phyloP scores from a whole-genome alignment of 176 grass and related monocot species.

The Chloris gayana region DNA sequence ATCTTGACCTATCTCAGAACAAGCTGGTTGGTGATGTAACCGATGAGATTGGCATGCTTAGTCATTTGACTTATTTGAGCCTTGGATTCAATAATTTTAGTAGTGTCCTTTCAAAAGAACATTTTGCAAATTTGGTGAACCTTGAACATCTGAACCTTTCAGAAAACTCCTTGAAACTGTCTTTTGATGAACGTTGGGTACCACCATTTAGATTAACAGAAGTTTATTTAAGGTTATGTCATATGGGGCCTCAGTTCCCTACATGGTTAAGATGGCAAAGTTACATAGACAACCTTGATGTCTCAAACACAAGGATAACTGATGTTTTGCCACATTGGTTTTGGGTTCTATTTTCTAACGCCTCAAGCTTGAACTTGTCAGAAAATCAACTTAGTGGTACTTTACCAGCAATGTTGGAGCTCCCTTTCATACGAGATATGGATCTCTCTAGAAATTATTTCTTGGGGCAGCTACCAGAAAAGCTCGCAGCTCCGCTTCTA shows the following conservation, averaged over 20 bases:
- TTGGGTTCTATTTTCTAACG: conserved; percentile 25
- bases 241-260: conserved; percentile 46
- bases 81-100: conserved; percentile 31
- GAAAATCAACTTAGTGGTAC: conserved; percentile 32
- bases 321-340: conserved; percentile 55
- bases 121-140: conserved; percentile 20
- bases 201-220: conserved; percentile 43
- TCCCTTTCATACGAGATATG: background rate
- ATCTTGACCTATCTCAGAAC: conserved; percentile 27
- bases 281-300: background rate
- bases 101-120: conserved; percentile 16
- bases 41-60: conserved; percentile 27
- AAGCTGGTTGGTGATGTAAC: conserved; percentile 26
- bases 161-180: conserved; percentile 32
- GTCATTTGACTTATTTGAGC: conserved; percentile 28
- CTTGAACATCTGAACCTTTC: conserved; percentile 39
- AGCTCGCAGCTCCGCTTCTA: conserved; percentile 10
- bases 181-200: conserved; percentile 28
- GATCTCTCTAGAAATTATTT: conserved; percentile 22
- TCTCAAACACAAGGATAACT: conserved; percentile 44
- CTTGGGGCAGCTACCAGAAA: conserved; percentile 14
- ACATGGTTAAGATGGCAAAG: conserved; percentile 46
- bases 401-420: conserved; percentile 19
- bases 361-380: conserved; percentile 8
- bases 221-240: conserved; percentile 38